Percentiles rank a stretch among this genome's conserved stretches.
Conservation (phyloP, 345 rosid genomes). For the Pistacia atlantica region DNA sequence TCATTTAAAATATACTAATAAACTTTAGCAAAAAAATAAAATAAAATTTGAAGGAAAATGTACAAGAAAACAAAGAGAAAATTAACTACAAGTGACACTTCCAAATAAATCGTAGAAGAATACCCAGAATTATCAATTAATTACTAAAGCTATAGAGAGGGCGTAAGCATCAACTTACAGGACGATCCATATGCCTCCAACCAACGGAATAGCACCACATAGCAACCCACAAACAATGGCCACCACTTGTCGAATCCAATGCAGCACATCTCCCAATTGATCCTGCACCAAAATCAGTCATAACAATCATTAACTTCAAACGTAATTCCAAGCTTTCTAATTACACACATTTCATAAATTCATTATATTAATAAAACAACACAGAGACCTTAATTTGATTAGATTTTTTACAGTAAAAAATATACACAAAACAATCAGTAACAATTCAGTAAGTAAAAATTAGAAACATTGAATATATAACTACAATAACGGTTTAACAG, state of each 20-base stretch:
- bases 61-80: not conserved
- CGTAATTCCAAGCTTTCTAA: not conserved
- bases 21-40: not conserved
- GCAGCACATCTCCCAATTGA: constrained; percentile 96
- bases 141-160: not conserved
- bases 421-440: no score
- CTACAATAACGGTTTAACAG: not conserved
- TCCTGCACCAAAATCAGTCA: constrained; percentile 52
- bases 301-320: not conserved
- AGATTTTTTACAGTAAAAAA: no score
- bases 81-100: not conserved
- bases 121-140: not conserved
- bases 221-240: constrained; percentile 80
- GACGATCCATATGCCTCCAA: constrained; percentile 87
- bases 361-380: not conserved
- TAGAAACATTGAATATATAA: not conserved
- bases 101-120: not conserved
- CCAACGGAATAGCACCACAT: constrained; percentile 85
- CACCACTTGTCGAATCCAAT: constrained; percentile 90
- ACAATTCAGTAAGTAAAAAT: not conserved
- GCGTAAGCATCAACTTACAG: constrained; percentile 51
- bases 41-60: not conserved
- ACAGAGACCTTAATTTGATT: not conserved
- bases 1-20: not conserved
- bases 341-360: not conserved